Percentiles rank a stretch among this genome's conserved stretches.
These are phyloP conservation scores for Trichosporon asahii DNA, from an alignment of 1,284 basidiomycete genomes.

Conservation along the genomic window DNA sequence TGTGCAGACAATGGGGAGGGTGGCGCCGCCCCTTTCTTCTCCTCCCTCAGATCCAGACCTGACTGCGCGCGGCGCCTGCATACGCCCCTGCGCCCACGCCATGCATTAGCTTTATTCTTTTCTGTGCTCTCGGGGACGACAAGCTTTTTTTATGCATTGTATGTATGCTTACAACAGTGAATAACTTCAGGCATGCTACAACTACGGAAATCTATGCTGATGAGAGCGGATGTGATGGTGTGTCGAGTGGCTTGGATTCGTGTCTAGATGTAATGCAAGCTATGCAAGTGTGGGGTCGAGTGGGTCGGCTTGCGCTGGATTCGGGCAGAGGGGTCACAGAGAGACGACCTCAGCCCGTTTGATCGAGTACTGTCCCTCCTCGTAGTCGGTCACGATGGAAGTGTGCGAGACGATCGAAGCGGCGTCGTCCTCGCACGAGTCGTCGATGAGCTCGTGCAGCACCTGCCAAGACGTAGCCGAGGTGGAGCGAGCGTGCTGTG, in stretches of 20 bases:
- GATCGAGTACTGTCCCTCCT: background rate
- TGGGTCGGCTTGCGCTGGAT: background rate
- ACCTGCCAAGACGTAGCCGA: background rate
- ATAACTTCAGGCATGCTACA: no score
- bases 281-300: background rate
- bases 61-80: background rate
- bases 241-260: no score
- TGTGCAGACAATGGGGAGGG: background rate
- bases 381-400: background rate
- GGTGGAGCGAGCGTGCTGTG: background rate
- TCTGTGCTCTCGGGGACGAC: no score
- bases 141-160: background rate
- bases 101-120: background rate
- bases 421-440: background rate
- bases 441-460: background rate
- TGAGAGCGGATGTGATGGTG: no score
- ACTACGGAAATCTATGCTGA: no score
- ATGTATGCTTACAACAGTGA: no score
- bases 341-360: background rate
- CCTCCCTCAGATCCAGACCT: background rate
- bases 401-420: background rate
- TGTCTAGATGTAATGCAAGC: no score
- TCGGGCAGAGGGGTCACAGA: background rate
- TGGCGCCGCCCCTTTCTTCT: slow-evolving; percentile 3
- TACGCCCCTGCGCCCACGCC: no score